These are phyloP conservation scores for Corynascus novoguineensis DNA, from an alignment of 495 filamentous ascomycete genomes.

Conservation along the genomic window DNA sequence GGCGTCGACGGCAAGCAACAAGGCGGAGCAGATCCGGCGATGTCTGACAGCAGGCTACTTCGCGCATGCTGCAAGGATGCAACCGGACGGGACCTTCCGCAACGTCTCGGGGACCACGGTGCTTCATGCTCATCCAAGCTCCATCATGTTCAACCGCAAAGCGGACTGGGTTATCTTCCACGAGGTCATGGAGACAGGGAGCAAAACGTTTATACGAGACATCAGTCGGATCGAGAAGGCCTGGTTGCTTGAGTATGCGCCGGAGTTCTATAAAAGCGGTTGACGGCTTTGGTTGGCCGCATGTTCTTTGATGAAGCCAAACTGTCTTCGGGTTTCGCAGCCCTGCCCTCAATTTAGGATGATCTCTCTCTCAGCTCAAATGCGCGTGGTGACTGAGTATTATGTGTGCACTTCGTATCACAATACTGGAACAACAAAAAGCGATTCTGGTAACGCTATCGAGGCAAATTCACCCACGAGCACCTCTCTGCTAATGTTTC, in stretches of 20 bases:
- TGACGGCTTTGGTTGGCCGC: background rate
- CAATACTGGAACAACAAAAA: too few species aligned
- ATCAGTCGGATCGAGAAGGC: slow-evolving; percentile 84
- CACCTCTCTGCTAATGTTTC: too few species aligned
- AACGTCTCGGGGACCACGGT: slow-evolving; percentile 67
- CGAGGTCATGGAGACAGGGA: slow-evolving; percentile 86
- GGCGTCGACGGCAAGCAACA: slow-evolving; percentile 29
- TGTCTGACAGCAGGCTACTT: slow-evolving; percentile 93
- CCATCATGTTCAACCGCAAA: slow-evolving; percentile 95
- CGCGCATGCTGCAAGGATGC: slow-evolving; percentile 93
- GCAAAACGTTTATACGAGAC: slow-evolving; percentile 88
- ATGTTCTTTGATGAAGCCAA: too few species aligned
- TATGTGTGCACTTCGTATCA: too few species aligned
- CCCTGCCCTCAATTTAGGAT: too few species aligned
- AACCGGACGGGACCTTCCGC: slow-evolving; percentile 84
- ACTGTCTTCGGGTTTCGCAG: too few species aligned
- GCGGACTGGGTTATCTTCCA: slow-evolving; percentile 98
- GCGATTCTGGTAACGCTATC: too few species aligned
- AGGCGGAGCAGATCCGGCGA: slow-evolving; percentile 68
- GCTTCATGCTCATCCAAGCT: slow-evolving; percentile 86
- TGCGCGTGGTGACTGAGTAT: too few species aligned
- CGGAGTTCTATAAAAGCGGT: slow-evolving; percentile 67
- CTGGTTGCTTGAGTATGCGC: slow-evolving; percentile 87
- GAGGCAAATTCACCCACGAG: too few species aligned
- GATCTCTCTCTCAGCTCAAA: too few species aligned